phyloP scores from a whole-genome alignment of 2,329 filamentous ascomycete species.

The Arthroderma sp. region DNA sequence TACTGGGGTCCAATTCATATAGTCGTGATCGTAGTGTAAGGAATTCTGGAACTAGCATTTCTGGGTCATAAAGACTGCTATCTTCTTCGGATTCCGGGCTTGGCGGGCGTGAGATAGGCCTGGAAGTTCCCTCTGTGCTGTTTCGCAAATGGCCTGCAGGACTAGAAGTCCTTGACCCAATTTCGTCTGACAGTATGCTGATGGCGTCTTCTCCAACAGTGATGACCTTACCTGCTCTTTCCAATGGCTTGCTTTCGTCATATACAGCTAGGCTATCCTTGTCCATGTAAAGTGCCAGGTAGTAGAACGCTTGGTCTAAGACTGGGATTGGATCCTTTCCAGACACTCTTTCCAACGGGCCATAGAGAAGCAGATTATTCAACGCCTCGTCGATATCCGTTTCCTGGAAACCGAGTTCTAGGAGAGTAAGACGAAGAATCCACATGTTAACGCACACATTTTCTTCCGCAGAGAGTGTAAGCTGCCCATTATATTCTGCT shows the following conservation, averaged over 20 bases:
- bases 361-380: conserved; percentile 54
- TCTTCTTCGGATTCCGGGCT: conserved; percentile 21
- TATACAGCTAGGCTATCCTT: conserved; percentile 61
- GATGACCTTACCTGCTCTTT: not conserved
- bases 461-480: conserved; percentile 52
- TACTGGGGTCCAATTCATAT: conserved; percentile 49
- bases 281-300: conserved; percentile 68
- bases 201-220: not conserved
- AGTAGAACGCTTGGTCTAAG: conserved; percentile 75
- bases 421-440: conserved; percentile 65
- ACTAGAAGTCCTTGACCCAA: not conserved
- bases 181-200: not conserved
- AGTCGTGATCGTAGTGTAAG: conserved; percentile 59
- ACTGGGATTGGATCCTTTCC: conserved; percentile 66
- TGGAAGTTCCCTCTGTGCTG: not conserved
- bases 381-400: conserved; percentile 53
- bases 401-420: conserved; percentile 55
- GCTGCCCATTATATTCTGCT: conserved; percentile 18
- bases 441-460: conserved; percentile 69
- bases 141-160: not conserved
- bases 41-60: conserved; percentile 63
- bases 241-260: conserved; percentile 27
- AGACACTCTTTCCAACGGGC: conserved; percentile 45
- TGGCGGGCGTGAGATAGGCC: not conserved
- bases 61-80: conserved; percentile 61